Evolutionary conservation across 306 rosid genomes (phyloP), one percentile per base, ranked within the genome.

Genomic region (Acacia acuminata): DNA sequence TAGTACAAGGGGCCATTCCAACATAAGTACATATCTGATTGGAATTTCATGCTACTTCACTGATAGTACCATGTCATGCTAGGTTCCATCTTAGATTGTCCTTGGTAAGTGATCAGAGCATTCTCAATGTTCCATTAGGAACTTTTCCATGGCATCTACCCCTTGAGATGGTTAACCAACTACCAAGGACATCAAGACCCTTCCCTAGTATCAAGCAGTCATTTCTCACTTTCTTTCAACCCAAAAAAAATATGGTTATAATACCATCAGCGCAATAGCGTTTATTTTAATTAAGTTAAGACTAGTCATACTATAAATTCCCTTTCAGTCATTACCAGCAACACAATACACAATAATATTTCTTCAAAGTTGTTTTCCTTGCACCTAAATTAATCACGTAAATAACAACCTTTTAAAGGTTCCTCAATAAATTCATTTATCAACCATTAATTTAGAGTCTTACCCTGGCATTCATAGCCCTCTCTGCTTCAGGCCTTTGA

Each of bases 401-500:
- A 43, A 60, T 14, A 53, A 42, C 55, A 53, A 44, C n/a, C 19
- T 17, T 22, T 19, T 19, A 17, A 61, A 73, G 16, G 27, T 15
- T 12, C 34, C 2, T 10, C 25, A 4, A n/a, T 16, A 5, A 14
- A 79, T 34, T 84, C 81, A 16, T 75, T 25, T n/a, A 58, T 5
- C 48, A 65, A 69, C 42, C 34, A 24, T 25, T 1, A 24, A 24
- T 22, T 22, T 65, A 84, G 47, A 56, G 15, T 60, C n/a, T 78
- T 91, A 94, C 98, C 94, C 90, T 82, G 84, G 94, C 98, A 85
- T 93, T 86, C 60, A 87, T 5, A 77, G 98, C 98, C 73, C 89
- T 94, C 72, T 82, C 79, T 8, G 97, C 98, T 48, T 90, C 93
- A 38, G 97, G 92, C 78, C 98, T 91, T 30, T 20, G 61, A 40